phyloP scores from a whole-genome alignment of 495 filamentous ascomycete genomes.

The Barbatosphaeria neglecta region DNA sequence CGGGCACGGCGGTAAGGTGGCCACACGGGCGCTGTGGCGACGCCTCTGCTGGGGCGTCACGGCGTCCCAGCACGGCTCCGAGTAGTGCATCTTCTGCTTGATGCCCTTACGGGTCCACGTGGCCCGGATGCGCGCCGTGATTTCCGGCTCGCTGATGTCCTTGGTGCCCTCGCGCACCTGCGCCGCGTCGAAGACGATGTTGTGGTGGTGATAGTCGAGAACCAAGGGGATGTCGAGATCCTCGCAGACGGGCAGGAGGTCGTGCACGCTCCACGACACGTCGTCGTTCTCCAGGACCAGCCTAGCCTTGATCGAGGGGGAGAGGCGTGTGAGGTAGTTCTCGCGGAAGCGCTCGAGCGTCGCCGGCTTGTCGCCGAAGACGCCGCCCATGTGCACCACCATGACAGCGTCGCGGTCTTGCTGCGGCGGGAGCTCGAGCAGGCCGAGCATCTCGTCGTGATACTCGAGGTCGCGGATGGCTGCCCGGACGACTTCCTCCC shows the following conservation, averaged over 20 bases:
- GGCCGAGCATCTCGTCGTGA: slow-evolving; percentile 72
- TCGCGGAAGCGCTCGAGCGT: slow-evolving; percentile 71
- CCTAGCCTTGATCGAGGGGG: slow-evolving; percentile 60
- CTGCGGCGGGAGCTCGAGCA: slow-evolving; percentile 70
- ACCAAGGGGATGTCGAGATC: slow-evolving; percentile 88
- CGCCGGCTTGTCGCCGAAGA: slow-evolving; percentile 77
- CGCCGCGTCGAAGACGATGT: slow-evolving; percentile 69
- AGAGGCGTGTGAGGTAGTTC: slow-evolving; percentile 55
- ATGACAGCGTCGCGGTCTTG: slow-evolving; percentile 81
- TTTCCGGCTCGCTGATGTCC: slow-evolving; percentile 60
- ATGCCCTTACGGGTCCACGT: slow-evolving; percentile 85
- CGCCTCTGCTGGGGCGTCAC: slow-evolving; percentile 65
- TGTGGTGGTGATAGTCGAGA: slow-evolving; percentile 91
- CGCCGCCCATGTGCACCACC: slow-evolving; percentile 90
- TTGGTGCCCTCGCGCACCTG: slow-evolving; percentile 73
- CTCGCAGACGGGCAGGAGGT: slow-evolving; percentile 82
- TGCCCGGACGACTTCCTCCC: slow-evolving; percentile 58
- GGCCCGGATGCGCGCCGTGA: slow-evolving; percentile 51
- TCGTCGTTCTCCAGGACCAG: slow-evolving; percentile 94
- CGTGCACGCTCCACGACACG: slow-evolving; percentile 79
- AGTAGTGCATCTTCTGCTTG: slow-evolving; percentile 94
- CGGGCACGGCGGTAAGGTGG: slow-evolving; percentile 68
- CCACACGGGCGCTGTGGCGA: slow-evolving; percentile 72
- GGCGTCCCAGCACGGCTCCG: slow-evolving; percentile 62
- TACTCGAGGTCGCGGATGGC: slow-evolving; percentile 79